Evolutionary conservation across 345 rosid species (phyloP).

Genomic region (Citrus unshiu): DNA sequence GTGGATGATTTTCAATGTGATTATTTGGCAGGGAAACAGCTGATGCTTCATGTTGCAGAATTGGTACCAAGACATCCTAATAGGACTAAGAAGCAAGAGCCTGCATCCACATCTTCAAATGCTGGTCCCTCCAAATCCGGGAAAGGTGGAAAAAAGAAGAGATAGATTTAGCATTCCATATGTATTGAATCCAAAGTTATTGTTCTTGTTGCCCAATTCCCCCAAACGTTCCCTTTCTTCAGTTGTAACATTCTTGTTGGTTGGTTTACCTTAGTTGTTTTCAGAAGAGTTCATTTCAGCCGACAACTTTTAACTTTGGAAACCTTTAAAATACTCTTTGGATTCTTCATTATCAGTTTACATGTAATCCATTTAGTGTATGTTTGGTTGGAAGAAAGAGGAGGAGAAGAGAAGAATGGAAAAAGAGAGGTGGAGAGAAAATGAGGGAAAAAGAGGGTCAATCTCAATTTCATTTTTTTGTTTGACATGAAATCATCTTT

Average conservation of each 20-base stretch:
- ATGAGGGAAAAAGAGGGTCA: no score
- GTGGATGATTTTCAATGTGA: not conserved
- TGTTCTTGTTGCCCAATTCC: not conserved
- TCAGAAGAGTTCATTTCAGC: not conserved
- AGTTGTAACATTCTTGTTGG: not conserved
- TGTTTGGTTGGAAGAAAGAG: no score
- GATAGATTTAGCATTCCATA: slow-evolving; percentile 30
- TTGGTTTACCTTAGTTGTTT: no score
- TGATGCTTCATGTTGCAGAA: slow-evolving; percentile 86
- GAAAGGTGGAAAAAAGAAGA: slow-evolving; percentile 82
- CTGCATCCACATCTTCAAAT: slow-evolving; percentile 49
- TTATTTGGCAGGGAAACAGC: slow-evolving; percentile 63
- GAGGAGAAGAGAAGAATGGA: no score
- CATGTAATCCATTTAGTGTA: no score
- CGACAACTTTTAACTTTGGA: not conserved
- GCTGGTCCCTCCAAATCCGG: slow-evolving; percentile 64
- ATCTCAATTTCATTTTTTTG: no score
- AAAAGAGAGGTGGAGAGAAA: no score
- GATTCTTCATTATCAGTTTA: not conserved
- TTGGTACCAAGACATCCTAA: slow-evolving; percentile 88
- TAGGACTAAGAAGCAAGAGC: slow-evolving; percentile 78
- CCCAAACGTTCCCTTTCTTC: not conserved
- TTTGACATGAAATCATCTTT: no score
- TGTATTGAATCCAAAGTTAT: not conserved
- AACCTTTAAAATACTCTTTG: not conserved